phyloP scores from a whole-genome alignment of 352 stramenopile genomes.

The Pythium pyrilobum region DNA sequence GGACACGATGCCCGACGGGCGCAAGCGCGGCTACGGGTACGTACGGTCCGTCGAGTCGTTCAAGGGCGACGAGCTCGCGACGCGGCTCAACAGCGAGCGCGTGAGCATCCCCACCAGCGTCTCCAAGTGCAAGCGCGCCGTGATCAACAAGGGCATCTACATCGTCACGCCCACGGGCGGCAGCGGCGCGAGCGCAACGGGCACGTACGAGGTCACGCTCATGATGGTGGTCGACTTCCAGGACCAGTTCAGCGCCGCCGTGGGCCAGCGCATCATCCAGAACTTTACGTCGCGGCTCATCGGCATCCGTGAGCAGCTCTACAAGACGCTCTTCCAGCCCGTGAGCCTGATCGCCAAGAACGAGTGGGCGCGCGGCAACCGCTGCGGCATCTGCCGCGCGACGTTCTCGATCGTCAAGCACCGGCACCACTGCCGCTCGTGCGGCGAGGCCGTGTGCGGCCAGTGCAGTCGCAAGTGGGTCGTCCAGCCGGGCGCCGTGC shows the following conservation, averaged over 20 bases:
- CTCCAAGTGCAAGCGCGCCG: constrained; percentile 80
- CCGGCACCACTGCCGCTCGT: constrained; percentile 78
- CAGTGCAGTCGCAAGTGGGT: constrained; percentile 82
- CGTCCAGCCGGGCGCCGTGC: constrained; percentile 48
- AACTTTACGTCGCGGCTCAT: constrained; percentile 77
- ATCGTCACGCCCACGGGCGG: constrained; percentile 36
- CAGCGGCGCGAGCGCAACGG: constrained; percentile 25
- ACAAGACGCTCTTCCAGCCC: constrained; percentile 78
- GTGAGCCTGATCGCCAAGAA: constrained; percentile 51
- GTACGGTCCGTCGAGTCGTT: constrained; percentile 79
- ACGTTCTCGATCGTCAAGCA: constrained; percentile 71
- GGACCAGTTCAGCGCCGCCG: constrained; percentile 57
- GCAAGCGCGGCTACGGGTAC: constrained; percentile 68
- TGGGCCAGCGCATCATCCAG: constrained; percentile 65
- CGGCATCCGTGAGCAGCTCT: constrained; percentile 75
- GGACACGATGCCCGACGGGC: constrained; percentile 56
- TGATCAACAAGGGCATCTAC: constrained; percentile 82
- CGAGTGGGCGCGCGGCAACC: constrained; percentile 54
- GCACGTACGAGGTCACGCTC: constrained; percentile 70
- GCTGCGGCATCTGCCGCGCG: constrained; percentile 60
- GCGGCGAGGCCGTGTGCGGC: constrained; percentile 72
- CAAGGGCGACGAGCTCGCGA: constrained; percentile 72
- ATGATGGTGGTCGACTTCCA: constrained; percentile 87
- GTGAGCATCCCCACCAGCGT: constrained; percentile 66
- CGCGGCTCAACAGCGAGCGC: constrained; percentile 54